A percentile compares a stretch with the other conserved stretches of the same genome.
phyloP scores from a whole-genome alignment of 1,284 basidiomycete species.

The Termitomyces sp. region DNA sequence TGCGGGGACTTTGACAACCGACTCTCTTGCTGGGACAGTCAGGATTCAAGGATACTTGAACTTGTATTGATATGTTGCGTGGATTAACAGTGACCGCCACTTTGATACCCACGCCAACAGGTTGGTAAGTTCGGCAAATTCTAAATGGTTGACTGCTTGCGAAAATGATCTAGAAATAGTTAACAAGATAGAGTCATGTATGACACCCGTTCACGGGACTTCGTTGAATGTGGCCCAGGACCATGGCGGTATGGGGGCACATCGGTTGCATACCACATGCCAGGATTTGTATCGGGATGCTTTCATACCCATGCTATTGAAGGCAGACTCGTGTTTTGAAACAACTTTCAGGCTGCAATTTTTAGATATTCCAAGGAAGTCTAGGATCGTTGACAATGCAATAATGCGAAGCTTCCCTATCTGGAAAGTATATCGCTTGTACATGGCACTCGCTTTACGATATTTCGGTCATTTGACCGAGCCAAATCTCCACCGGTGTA shows the following conservation, averaged over 20 bases:
- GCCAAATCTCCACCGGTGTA: slow-evolving; percentile 70
- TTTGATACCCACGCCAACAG: neutral
- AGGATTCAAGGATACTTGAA: neutral
- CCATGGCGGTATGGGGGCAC: neutral
- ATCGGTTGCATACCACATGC: neutral
- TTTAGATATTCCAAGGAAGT: neutral
- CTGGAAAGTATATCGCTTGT: neutral
- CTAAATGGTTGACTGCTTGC: neutral
- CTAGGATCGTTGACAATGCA: neutral
- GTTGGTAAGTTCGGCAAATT: neutral
- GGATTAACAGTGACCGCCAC: neutral
- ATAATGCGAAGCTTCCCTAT: neutral
- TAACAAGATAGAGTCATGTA: neutral
- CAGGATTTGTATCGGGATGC: neutral
- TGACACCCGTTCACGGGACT: neutral
- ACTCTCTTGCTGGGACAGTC: neutral
- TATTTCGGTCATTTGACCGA: slow-evolving; percentile 23
- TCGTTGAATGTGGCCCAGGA: neutral
- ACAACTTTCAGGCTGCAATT: neutral
- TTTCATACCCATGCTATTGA: neutral
- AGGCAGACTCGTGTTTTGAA: neutral
- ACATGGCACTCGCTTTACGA: neutral
- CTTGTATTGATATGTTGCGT: neutral
- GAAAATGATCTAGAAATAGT: neutral
- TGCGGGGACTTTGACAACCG: neutral